Evolutionary conservation across 202 grass and related monocot genomes (phyloP).

Genomic region (Eragrostis tef): DNA sequence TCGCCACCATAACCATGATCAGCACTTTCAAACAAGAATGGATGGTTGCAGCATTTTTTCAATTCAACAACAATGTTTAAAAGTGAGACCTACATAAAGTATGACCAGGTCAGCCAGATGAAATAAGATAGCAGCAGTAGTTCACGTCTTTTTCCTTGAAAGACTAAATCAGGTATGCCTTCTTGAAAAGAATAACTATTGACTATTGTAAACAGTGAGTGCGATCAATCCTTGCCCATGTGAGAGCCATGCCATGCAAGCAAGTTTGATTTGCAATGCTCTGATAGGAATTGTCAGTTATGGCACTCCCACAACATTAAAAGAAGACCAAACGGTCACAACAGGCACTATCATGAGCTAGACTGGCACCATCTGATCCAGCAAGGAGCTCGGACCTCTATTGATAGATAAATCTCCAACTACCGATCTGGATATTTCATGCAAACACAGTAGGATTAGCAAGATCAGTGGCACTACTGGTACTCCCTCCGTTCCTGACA

Average conservation of each 20-base stretch:
- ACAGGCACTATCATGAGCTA: not conserved
- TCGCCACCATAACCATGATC: conserved; percentile 99
- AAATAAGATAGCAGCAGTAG: conserved; percentile 4
- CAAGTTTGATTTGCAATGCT: not conserved
- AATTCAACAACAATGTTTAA: conserved; percentile 97
- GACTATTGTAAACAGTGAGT: not conserved
- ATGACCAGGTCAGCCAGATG: conserved; percentile 37
- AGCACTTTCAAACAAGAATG: conserved; percentile 99
- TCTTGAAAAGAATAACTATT: not conserved
- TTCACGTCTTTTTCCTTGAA: not conserved
- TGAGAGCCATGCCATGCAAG: not conserved
- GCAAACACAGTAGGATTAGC: conserved; percentile 9
- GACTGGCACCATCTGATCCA: not conserved
- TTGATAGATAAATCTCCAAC: not conserved
- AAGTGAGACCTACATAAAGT: conserved; percentile 78
- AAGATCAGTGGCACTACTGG: conserved; percentile 27
- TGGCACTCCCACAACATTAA: not conserved
- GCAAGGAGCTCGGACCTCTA: not conserved
- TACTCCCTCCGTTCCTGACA: no score
- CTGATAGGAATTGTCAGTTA: not conserved
- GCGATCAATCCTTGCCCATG: not conserved
- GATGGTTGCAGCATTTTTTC: conserved; percentile 99
- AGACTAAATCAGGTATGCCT: not conserved
- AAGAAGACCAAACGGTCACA: not conserved
- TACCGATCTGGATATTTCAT: not conserved